These are phyloP conservation scores for Silene coronaria DNA, from an alignment of 179 eudicot species.

Conservation along the genomic window DNA sequence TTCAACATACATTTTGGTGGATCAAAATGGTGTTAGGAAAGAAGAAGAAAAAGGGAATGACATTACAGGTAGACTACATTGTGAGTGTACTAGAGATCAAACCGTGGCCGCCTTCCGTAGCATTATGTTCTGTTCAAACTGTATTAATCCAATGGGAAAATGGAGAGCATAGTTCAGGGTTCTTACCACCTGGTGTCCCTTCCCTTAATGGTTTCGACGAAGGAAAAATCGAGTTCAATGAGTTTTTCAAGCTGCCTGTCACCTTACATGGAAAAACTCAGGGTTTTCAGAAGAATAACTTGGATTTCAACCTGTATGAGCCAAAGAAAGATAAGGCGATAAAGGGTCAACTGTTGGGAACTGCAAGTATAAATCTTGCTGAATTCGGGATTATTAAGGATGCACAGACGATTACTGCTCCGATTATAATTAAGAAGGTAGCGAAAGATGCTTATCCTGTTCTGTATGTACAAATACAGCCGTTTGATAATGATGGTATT, in stretches of 20 bases:
- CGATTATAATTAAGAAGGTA: conserved; percentile 55
- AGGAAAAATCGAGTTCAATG: conserved; percentile 54
- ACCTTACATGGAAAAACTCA: conserved; percentile 44
- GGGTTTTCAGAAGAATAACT: conserved; percentile 56
- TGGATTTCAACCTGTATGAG: conserved; percentile 76
- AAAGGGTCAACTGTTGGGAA: conserved; percentile 70
- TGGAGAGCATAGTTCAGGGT: conserved; percentile 60
- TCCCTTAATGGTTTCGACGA: conserved; percentile 48
- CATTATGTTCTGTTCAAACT: conserved; percentile 59
- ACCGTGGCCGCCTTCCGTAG: conserved; percentile 96
- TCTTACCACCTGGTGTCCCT: conserved; percentile 49
- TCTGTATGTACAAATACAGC: conserved; percentile 52
- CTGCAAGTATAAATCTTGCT: conserved; percentile 56
- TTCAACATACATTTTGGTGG: background rate
- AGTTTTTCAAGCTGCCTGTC: conserved; percentile 54
- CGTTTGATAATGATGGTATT: conserved; percentile 59
- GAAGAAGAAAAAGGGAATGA: conserved; percentile 56
- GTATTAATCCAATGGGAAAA: conserved; percentile 88
- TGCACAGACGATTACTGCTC: conserved; percentile 30
- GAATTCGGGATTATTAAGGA: conserved; percentile 72
- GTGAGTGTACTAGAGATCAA: conserved; percentile 66
- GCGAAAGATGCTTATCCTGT: conserved; percentile 48
- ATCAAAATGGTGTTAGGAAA: conserved; percentile 63
- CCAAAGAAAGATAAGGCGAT: conserved; percentile 58
- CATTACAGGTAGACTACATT: conserved; percentile 62